Base-by-base conservation (phyloP, 1,284 basidiomycete species). In the Mixia osmundae region DNA sequence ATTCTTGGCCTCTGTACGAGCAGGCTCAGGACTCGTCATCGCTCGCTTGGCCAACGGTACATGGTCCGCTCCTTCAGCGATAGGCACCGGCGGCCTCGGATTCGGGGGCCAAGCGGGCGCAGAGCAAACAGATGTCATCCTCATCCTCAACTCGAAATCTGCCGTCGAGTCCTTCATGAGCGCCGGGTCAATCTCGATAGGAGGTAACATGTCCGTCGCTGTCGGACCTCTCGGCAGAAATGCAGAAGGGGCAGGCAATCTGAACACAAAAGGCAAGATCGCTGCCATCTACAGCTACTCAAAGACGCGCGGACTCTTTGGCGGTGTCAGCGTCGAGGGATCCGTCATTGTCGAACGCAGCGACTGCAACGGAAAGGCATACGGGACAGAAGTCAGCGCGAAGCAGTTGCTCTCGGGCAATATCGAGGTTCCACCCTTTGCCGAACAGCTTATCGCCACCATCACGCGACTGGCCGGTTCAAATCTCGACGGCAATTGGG, bases 221-320 rank as follows among this genome's bases (percentile, higher is more conserved):
- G 66, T 95, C 0, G 89, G 91, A 1, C 89, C 89, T 1, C 60
- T 97, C 1, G 89, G 89, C 15, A 71, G 89, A 25, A 91, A 85
- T 46, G 83, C 87, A 10, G 89, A 95, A 59, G 91, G 83, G 1
- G 67, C 72, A 15, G 87, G 83, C 11, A 65, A 80, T 0, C 49
- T 97, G 37, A 94, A 75, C 52, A 68, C 77, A 0, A 77, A 72
- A 35, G 87, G 87, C 33, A 77, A 76, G 52, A 58, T 94, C 4
- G 80, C 87, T 5, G 85, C 87, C 32, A 94, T 95, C 83, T 80
- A 89, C 57, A 79, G 75, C 45, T 97, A 97, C 57, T 87, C 79
- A 3, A 85, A 42, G 29, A 44, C 32, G 9, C 19, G 18, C 18
- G 36, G 43, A 31, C 25, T 38, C 14, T 48, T 42, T 40, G 40